Percentiles rank a stretch among this genome's conserved stretches.
phyloP scores from a whole-genome alignment of 805 yeast species.

The Kodamaea hsintzibuensis region DNA sequence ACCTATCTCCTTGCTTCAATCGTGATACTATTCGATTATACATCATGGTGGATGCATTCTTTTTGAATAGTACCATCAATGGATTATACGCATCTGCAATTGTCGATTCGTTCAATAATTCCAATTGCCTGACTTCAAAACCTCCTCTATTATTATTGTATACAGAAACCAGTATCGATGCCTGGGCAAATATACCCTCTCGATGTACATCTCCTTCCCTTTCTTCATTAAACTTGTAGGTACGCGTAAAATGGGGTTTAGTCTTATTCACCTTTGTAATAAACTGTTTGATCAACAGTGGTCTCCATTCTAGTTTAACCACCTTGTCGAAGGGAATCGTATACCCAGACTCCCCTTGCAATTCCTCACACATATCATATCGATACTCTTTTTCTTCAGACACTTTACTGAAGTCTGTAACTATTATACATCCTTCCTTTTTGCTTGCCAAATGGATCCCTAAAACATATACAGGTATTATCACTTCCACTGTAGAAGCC shows the following conservation, averaged over 20 bases:
- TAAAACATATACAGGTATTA: conserved; percentile 11
- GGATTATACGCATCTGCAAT: conserved; percentile 1
- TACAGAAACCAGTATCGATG: conserved; percentile 3
- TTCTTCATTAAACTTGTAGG: background rate
- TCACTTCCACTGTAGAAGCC: conserved; percentile 2
- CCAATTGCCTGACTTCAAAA: conserved; percentile 5
- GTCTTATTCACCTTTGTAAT: conserved; percentile 1
- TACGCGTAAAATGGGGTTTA: background rate
- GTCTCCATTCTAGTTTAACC: conserved; percentile 1
- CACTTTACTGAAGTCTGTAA: conserved; percentile 11
- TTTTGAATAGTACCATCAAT: conserved; percentile 1
- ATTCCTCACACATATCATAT: background rate
- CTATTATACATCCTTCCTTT: conserved; percentile 8
- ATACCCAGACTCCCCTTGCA: background rate
- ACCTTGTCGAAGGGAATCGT: background rate
- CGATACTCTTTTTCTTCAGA: background rate
- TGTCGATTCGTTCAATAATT: background rate
- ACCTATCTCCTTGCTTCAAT: conserved; percentile 2
- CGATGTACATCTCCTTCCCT: conserved; percentile 4
- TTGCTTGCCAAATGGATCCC: conserved; percentile 5
- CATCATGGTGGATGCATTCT: background rate
- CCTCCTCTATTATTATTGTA: conserved; percentile 2
- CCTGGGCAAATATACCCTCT: conserved; percentile 2
- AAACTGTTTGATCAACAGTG: conserved; percentile 5
- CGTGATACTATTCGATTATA: conserved; percentile 4